These are phyloP conservation scores for Thraustochytrium striatum DNA, from an alignment of 352 stramenopile species.

Conservation along the genomic window DNA sequence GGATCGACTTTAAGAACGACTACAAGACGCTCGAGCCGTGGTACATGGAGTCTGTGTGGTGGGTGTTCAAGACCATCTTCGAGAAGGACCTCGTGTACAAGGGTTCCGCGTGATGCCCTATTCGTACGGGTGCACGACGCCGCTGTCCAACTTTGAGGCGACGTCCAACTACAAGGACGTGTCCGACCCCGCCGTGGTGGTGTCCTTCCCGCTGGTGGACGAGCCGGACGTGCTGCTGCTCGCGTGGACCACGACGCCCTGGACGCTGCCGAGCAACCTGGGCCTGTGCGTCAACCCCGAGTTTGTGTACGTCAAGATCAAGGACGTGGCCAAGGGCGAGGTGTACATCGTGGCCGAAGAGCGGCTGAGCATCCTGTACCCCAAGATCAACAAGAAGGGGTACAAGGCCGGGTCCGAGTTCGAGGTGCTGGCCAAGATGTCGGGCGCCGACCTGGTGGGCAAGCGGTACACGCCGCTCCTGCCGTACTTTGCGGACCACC, in stretches of 20 bases:
- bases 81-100: slow-evolving; percentile 98
- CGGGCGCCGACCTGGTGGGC: slow-evolving; percentile 85
- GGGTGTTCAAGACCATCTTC: slow-evolving; percentile 97
- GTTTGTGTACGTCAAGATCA: slow-evolving; percentile 96
- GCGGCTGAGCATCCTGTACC: slow-evolving; percentile 90
- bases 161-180: slow-evolving; percentile 98
- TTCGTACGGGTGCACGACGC: slow-evolving; percentile 93
- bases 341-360: slow-evolving; percentile 88
- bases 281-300: slow-evolving; percentile 92
- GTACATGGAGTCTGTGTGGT: slow-evolving; percentile 99
- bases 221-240: slow-evolving; percentile 70
- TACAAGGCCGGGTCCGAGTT: slow-evolving; percentile 80
- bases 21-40: slow-evolving; percentile 99
- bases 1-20: slow-evolving; percentile 99
- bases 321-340: slow-evolving; percentile 82
- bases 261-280: slow-evolving; percentile 97
- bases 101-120: slow-evolving; percentile 98
- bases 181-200: slow-evolving; percentile 92
- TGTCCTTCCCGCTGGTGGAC: slow-evolving; percentile 87
- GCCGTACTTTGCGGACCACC: slow-evolving; percentile 82
- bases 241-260: slow-evolving; percentile 99
- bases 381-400: slow-evolving; percentile 93
- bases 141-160: slow-evolving; percentile 98
- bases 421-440: slow-evolving; percentile 78
- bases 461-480: slow-evolving; percentile 95